Conservation (phyloP, 1,284 basidiomycete species). For the Heliocybe sulcata region DNA sequence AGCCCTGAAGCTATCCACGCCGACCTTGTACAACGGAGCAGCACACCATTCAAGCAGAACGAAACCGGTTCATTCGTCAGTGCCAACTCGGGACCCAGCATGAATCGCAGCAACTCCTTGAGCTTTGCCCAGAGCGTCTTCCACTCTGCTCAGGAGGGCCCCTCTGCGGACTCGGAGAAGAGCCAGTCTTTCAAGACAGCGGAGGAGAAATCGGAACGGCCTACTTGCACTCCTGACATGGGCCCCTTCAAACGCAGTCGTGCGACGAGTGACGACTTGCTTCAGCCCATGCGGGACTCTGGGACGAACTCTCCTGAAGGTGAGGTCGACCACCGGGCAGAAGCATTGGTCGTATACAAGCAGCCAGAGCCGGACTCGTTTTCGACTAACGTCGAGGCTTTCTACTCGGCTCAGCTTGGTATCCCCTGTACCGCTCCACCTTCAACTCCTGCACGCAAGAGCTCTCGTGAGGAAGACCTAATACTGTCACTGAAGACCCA, state of each 20-base stretch:
- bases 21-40: background rate
- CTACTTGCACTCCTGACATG: constrained; percentile 9
- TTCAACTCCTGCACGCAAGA: constrained; percentile 41
- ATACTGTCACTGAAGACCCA: constrained; percentile 68
- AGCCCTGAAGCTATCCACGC: constrained; percentile 13
- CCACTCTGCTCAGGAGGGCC: constrained; percentile 29
- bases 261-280: constrained; percentile 54
- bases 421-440: constrained; percentile 61
- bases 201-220: constrained; percentile 5
- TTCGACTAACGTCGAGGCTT: constrained; percentile 62
- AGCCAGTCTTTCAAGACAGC: background rate
- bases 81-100: background rate
- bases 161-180: background rate
- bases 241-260: constrained; percentile 14
- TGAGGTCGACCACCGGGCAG: constrained; percentile 53
- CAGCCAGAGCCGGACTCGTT: constrained; percentile 60
- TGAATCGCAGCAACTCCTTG: constrained; percentile 49
- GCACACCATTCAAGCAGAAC: background rate
- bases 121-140: constrained; percentile 56
- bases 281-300: constrained; percentile 38
- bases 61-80: background rate
- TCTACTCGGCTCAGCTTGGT: constrained; percentile 65
- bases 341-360: constrained; percentile 29
- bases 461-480: constrained; percentile 61
- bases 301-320: constrained; percentile 27